Evolutionary conservation across 805 yeast genomes (phyloP).

Genomic region (Vanderwaltozyma polyspora): DNA sequence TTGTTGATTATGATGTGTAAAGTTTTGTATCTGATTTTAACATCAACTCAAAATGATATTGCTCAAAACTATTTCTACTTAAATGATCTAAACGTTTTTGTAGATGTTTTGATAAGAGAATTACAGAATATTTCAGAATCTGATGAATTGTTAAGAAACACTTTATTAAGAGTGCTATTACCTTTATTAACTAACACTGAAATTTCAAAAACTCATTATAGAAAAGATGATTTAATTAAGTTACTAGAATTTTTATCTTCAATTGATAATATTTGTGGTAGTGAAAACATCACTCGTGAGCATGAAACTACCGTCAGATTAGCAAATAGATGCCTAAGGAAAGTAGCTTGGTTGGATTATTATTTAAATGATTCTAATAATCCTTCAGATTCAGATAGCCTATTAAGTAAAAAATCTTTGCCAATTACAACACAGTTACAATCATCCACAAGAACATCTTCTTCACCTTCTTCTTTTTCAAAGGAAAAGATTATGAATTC

Average conservation of each 20-base stretch:
- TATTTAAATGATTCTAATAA: constrained; percentile 3
- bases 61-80: constrained; percentile 64
- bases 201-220: constrained; percentile 45
- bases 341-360: constrained; percentile 26
- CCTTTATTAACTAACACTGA: constrained; percentile 63
- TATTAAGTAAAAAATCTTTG: background rate
- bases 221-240: constrained; percentile 40
- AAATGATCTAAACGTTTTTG: constrained; percentile 74
- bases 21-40: constrained; percentile 61
- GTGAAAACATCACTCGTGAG: constrained; percentile 13
- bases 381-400: constrained; percentile 3
- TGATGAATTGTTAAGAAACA: constrained; percentile 48
- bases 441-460: no score
- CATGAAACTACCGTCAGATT: constrained; percentile 32
- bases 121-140: constrained; percentile 55
- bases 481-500: constrained; percentile 4
- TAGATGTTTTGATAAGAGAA: constrained; percentile 75
- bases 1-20: constrained; percentile 71
- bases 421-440: constrained; percentile 1
- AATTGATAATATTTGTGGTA: constrained; percentile 18
- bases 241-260: constrained; percentile 38
- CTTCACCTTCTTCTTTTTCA: no score
- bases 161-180: constrained; percentile 61
- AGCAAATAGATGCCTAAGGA: constrained; percentile 29
- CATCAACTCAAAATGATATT: constrained; percentile 34